A percentile compares a stretch with the other conserved stretches of the same genome.
Conservation (phyloP, 2,329 filamentous ascomycete genomes). For the Penicillium corylophilum region DNA sequence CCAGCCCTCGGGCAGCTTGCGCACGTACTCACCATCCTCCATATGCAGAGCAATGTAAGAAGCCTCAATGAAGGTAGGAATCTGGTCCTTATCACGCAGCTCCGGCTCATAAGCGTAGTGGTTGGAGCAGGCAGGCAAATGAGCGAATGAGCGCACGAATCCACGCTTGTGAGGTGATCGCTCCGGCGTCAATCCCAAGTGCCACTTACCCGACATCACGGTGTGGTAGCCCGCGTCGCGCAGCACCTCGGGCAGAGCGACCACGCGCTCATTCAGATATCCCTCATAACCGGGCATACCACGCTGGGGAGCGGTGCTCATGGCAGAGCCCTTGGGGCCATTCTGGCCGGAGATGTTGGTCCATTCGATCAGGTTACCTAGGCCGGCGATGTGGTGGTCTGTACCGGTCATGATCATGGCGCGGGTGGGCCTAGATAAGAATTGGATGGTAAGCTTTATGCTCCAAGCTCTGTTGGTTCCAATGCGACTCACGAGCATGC, state of each 20-base stretch:
- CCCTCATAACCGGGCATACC: slow-evolving; percentile 64
- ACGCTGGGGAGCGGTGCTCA: slow-evolving; percentile 55
- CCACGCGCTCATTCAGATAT: slow-evolving; percentile 61
- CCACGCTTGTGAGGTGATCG: slow-evolving; percentile 57
- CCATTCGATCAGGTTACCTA: slow-evolving; percentile 61
- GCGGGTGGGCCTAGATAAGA: slow-evolving; percentile 48
- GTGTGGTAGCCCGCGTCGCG: slow-evolving; percentile 61
- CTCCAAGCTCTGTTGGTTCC: background rate
- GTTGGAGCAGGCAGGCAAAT: slow-evolving; percentile 61
- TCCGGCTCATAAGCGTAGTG: slow-evolving; percentile 57
- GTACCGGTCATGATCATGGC: slow-evolving; percentile 68
- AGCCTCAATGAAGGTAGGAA: slow-evolving; percentile 42
- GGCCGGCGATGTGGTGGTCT: slow-evolving; percentile 55
- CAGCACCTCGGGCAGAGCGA: slow-evolving; percentile 58
- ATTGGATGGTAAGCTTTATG: background rate
- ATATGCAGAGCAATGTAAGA: slow-evolving; percentile 47
- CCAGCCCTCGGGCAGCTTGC: slow-evolving; percentile 51
- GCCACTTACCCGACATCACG: slow-evolving; percentile 64
- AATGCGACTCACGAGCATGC: slow-evolving; percentile 52
- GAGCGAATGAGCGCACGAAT: slow-evolving; percentile 60
- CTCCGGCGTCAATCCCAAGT: slow-evolving; percentile 60
- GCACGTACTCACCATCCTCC: slow-evolving; percentile 46
- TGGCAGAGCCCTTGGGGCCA: slow-evolving; percentile 51
- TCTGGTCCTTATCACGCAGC: slow-evolving; percentile 41
- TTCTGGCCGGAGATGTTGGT: slow-evolving; percentile 56